Evolutionary conservation across 768 basidiomycete genomes (phyloP).

Genomic region (Pisolithus tinctorius): DNA sequence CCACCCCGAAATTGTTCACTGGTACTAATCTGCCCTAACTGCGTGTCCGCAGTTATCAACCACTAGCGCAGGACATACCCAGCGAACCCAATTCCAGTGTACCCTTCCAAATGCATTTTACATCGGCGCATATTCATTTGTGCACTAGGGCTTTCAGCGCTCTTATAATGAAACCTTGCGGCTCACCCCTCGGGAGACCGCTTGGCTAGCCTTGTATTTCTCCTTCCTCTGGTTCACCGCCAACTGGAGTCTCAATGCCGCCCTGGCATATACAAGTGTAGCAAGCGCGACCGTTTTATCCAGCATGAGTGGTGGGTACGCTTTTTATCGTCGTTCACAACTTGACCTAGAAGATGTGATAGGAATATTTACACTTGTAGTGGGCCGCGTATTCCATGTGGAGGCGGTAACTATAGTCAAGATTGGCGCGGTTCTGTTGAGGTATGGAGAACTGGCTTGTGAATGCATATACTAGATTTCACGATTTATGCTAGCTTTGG

Average conservation of each 20-base stretch:
- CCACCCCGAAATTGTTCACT: neutral
- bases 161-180: slow-evolving; percentile 25
- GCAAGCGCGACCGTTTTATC: slow-evolving; percentile 88
- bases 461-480: slow-evolving; percentile 1
- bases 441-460: slow-evolving; percentile 38
- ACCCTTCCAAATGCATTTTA: neutral
- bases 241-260: slow-evolving; percentile 85
- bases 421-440: slow-evolving; percentile 67
- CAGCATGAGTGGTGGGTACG: slow-evolving; percentile 73
- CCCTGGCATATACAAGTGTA: slow-evolving; percentile 86
- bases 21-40: neutral
- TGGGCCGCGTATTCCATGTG: slow-evolving; percentile 78
- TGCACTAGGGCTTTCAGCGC: slow-evolving; percentile 7
- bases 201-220: slow-evolving; percentile 69
- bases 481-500: slow-evolving; percentile 45
- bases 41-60: slow-evolving; percentile 16
- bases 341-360: neutral
- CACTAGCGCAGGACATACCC: slow-evolving; percentile 12
- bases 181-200: slow-evolving; percentile 65
- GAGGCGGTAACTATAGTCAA: slow-evolving; percentile 72
- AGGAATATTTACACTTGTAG: slow-evolving; percentile 91
- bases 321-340: neutral
- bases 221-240: slow-evolving; percentile 91
- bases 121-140: neutral
- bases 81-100: slow-evolving; percentile 14